phyloP scores from a whole-genome alignment of 257 asterid species.

The Gardenia jasminoides region DNA sequence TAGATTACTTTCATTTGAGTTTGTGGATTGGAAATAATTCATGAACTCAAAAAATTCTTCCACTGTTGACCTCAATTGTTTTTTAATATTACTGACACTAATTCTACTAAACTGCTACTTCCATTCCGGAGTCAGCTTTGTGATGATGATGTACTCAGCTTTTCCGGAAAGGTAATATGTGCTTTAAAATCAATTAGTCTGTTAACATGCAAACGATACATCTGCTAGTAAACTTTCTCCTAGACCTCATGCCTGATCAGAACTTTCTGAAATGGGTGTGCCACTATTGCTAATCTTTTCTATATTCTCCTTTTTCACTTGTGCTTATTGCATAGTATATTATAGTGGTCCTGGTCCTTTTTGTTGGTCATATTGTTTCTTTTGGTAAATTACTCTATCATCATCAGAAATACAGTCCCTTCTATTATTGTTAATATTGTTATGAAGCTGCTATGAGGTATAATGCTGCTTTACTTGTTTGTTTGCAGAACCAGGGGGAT shows the following conservation, averaged over 20 bases:
- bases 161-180: background rate
- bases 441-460: background rate
- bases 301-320: background rate
- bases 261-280: background rate
- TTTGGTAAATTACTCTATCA: background rate
- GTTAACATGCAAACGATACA: background rate
- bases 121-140: background rate
- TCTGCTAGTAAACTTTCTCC: background rate
- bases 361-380: background rate
- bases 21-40: background rate
- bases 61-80: background rate
- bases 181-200: background rate
- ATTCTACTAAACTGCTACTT: too few species aligned
- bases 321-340: background rate
- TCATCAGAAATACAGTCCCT: background rate
- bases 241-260: background rate
- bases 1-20: background rate
- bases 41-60: background rate
- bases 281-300: background rate
- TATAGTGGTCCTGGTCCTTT: background rate
- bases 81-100: background rate
- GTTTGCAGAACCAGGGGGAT: slow-evolving; percentile 65
- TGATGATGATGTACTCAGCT: background rate
- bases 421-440: background rate
- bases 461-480: slow-evolving; percentile 34